phyloP scores from a whole-genome alignment of 768 basidiomycete genomes.

The Russula sp. region DNA sequence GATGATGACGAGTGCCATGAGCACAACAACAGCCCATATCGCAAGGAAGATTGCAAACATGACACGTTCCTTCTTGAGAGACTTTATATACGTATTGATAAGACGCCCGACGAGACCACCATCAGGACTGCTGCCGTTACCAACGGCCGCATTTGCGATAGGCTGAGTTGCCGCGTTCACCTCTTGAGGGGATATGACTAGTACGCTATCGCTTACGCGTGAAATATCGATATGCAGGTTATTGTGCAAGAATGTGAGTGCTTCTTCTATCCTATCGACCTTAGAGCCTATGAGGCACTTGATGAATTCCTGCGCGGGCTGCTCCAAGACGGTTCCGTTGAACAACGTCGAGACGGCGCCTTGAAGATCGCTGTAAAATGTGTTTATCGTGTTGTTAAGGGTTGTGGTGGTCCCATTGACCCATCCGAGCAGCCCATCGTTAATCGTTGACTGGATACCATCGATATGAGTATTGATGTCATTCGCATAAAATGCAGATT shows the following conservation, averaged over 20 bases:
- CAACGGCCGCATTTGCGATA: conserved; percentile 77
- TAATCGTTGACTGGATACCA: conserved; percentile 64
- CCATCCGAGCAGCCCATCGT: conserved; percentile 91
- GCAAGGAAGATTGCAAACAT: conserved; percentile 80
- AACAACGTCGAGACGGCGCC: conserved; percentile 70
- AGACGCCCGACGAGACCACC: conserved; percentile 65
- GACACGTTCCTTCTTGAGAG: conserved; percentile 72
- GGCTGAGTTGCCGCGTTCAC: conserved; percentile 73
- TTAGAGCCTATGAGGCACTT: conserved; percentile 89
- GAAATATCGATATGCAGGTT: conserved; percentile 80
- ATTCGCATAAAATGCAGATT: conserved; percentile 71
- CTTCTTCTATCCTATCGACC: conserved; percentile 77
- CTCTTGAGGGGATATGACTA: conserved; percentile 64
- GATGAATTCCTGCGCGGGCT: conserved; percentile 80
- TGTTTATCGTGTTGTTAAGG: conserved; percentile 78
- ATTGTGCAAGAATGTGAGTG: conserved; percentile 85
- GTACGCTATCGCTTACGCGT: conserved; percentile 61
- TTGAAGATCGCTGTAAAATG: conserved; percentile 84
- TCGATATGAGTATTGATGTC: conserved; percentile 68
- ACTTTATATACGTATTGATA: conserved; percentile 61
- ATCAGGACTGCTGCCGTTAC: conserved; percentile 39
- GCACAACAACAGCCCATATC: conserved; percentile 75
- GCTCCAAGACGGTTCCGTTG: conserved; percentile 74
- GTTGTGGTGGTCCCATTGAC: conserved; percentile 84
- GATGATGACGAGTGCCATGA: conserved; percentile 67